Evolutionary conservation across 1,139 yeast species (phyloP).

Genomic region (Suhomyces taliae): DNA sequence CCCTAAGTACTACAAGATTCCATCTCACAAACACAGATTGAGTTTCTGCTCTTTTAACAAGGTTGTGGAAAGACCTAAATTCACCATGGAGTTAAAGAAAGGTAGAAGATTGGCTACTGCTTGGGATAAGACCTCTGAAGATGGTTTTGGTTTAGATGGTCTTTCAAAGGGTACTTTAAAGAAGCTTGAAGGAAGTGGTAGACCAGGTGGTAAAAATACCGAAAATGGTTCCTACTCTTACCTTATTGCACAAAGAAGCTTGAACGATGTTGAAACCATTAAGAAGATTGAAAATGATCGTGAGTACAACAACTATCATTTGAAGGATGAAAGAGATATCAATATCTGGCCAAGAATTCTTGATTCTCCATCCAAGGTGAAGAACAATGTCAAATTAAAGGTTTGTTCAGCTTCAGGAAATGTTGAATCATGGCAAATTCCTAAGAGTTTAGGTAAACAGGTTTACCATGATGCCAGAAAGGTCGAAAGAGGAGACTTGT

Average conservation of each 20-base stretch:
- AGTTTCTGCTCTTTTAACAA: constrained; percentile 79
- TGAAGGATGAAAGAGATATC: constrained; percentile 26
- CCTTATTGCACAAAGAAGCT: constrained; percentile 65
- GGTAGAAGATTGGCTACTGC: constrained; percentile 72
- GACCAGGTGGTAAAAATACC: constrained; percentile 69
- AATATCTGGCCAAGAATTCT: constrained; percentile 74
- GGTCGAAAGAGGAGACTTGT: constrained; percentile 78
- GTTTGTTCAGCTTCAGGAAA: constrained; percentile 79
- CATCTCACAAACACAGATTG: constrained; percentile 60
- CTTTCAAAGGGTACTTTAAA: constrained; percentile 28
- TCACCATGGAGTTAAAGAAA: constrained; percentile 74
- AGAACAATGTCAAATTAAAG: constrained; percentile 79
- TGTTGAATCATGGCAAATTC: constrained; percentile 83
- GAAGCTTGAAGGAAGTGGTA: constrained; percentile 54
- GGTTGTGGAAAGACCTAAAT: constrained; percentile 74
- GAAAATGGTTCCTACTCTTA: constrained; percentile 80
- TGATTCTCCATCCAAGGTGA: constrained; percentile 70
- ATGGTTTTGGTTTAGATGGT: constrained; percentile 49
- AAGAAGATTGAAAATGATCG: constrained; percentile 36
- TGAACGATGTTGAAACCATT: constrained; percentile 33
- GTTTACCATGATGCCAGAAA: constrained; percentile 90
- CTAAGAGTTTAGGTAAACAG: constrained; percentile 74
- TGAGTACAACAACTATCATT: constrained; percentile 24
- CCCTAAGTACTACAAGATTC: constrained; percentile 62
- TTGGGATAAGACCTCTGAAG: constrained; percentile 63